Base-by-base conservation (phyloP, 129 eudicot genomes). In the Flaveria linearis region DNA sequence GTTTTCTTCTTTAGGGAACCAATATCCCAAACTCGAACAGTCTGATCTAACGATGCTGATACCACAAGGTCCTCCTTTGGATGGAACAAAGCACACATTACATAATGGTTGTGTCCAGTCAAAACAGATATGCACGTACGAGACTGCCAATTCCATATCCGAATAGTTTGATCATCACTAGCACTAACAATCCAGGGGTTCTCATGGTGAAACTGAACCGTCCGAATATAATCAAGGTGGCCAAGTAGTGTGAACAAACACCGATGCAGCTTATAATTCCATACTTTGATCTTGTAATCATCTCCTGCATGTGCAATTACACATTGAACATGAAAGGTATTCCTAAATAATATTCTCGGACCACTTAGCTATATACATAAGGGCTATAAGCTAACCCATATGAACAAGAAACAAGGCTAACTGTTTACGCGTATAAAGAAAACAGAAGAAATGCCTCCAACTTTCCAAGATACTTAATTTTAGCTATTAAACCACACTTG, bases 101-200 rank as follows among this genome's bases (percentile, higher is more conserved):
- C 96, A 83, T 90, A 90, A 69, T 90, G 93, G 81, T 90, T 90
- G 83, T 90, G 96, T 49, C 96, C 96, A 0, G 96, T 90, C 64
- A 90, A 82, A 46, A 90, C 96, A 42, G 93, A 90, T 51, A 90
- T 86, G 75, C 96, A 90, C 26, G 93, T 88, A 52, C 96, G 89
- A 7, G 96, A 90, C 16, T 90, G 96, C 96, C 96, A 90, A 71
- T 90, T 90, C 96, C 96, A 90, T 72, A 90, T 90, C 72, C 96
- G 78, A 46, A 90, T 90, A 26, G 96, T 90, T 78, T 90, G 96
- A 71, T 90, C 96, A 86, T 90, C 96, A 82, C 96, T 90, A n/a
- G 96, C 93, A 78, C 96, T 90, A 50, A 90, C 96, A 51, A 90
- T 90, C 96, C 96, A 90, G 20, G 96, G 96, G 78, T 82, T 77